A percentile compares a stretch with the other conserved stretches of the same genome.
phyloP scores from a whole-genome alignment of 495 filamentous ascomycete species.

The Aspergillus coremiiformis region DNA sequence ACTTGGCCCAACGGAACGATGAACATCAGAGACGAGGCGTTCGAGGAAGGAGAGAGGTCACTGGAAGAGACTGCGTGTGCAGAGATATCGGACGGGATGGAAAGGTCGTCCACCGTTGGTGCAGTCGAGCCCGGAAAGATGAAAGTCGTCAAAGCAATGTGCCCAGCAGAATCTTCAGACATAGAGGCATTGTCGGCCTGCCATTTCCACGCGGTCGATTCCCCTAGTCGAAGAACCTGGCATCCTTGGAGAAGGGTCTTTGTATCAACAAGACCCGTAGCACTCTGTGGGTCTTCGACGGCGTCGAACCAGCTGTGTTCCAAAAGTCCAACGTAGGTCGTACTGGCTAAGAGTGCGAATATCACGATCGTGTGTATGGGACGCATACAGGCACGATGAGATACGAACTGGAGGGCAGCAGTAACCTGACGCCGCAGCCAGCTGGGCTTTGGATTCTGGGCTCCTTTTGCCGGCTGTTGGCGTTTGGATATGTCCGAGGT shows the following conservation, averaged over 20 bases:
- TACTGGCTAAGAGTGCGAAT: conserved; percentile 81
- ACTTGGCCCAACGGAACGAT: conserved; percentile 69
- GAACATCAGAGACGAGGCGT: conserved; percentile 79
- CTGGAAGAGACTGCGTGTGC: conserved; percentile 70
- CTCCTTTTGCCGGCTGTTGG: neutral
- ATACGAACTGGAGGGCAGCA: conserved; percentile 63
- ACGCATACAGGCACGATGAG: conserved; percentile 78
- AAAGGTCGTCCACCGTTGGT: conserved; percentile 55
- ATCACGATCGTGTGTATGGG: conserved; percentile 92
- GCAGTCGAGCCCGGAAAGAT: conserved; percentile 71
- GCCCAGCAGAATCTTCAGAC: conserved; percentile 39
- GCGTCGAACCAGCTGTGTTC: conserved; percentile 76
- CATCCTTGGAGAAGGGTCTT: conserved; percentile 72
- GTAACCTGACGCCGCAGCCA: conserved; percentile 69
- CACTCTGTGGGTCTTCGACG: conserved; percentile 45
- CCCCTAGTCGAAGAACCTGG: conserved; percentile 60
- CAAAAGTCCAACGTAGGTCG: conserved; percentile 84
- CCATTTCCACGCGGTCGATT: conserved; percentile 89
- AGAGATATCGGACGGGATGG: conserved; percentile 67
- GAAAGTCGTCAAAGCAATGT: conserved; percentile 78
- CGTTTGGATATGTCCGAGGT: neutral
- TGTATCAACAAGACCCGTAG: conserved; percentile 64
- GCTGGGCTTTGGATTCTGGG: conserved; percentile 38
- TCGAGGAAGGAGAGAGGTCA: conserved; percentile 69
- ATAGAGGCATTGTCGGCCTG: conserved; percentile 50